Conservation (phyloP, 768 basidiomycete species). For the Sarcodon aspratus region DNA sequence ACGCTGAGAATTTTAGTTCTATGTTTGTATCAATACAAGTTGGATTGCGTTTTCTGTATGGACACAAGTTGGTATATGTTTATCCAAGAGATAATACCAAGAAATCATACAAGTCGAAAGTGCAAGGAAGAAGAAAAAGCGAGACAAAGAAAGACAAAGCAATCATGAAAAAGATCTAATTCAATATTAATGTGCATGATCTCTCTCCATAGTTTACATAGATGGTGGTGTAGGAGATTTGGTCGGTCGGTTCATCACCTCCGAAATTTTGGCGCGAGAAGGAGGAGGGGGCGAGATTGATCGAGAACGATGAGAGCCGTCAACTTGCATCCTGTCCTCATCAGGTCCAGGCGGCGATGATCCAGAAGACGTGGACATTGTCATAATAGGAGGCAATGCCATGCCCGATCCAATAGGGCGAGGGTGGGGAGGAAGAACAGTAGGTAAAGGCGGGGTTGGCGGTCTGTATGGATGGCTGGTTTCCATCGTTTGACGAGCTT, state of each 20-base stretch:
- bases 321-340: slow-evolving; percentile 39
- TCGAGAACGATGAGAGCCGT: slow-evolving; percentile 9
- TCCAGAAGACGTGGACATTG: slow-evolving; percentile 46
- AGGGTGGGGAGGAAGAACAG: slow-evolving; percentile 63
- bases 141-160: neutral
- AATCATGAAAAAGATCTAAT: neutral
- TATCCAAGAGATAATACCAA: neutral
- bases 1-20: too few relatives aligned
- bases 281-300: slow-evolving; percentile 32
- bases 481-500: slow-evolving; percentile 38
- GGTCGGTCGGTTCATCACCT: slow-evolving; percentile 41
- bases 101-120: neutral
- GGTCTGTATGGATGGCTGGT: slow-evolving; percentile 9
- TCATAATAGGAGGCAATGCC: slow-evolving; percentile 60
- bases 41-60: neutral
- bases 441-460: slow-evolving; percentile 42
- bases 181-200: neutral
- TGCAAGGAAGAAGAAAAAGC: neutral
- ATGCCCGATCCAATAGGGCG: slow-evolving; percentile 56
- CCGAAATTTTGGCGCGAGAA: slow-evolving; percentile 40
- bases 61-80: neutral
- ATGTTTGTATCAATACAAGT: too few relatives aligned
- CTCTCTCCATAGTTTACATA: neutral
- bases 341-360: slow-evolving; percentile 31
- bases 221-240: neutral